Evolutionary conservation across 495 filamentous ascomycete genomes (phyloP).

Genomic region (Thermochaetoides thermophila): DNA sequence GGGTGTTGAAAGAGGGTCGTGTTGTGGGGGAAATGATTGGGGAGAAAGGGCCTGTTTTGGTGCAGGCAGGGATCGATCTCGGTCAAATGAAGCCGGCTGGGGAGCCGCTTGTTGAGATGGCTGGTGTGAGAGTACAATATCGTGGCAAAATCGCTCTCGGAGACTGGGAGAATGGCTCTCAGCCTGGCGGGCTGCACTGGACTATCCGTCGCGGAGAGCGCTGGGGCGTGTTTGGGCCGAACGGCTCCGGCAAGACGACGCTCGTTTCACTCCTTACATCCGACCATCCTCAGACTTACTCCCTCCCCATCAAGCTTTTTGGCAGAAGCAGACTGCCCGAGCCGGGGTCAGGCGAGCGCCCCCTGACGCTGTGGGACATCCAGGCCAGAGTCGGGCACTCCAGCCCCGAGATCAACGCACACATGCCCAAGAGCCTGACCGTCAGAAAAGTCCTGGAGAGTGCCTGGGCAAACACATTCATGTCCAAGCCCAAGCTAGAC

Average conservation of each 20-base stretch:
- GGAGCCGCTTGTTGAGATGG: slow-evolving; percentile 72
- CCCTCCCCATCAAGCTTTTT: slow-evolving; percentile 72
- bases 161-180: slow-evolving; percentile 46
- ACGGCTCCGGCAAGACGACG: slow-evolving; percentile 86
- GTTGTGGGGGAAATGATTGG: slow-evolving; percentile 22
- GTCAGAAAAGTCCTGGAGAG: slow-evolving; percentile 63
- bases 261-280: slow-evolving; percentile 83
- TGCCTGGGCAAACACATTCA: slow-evolving; percentile 81
- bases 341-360: slow-evolving; percentile 44
- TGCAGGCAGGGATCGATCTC: too few relatives aligned
- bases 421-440: slow-evolving; percentile 70
- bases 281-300: slow-evolving; percentile 90
- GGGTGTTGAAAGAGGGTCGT: slow-evolving; percentile 29
- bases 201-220: slow-evolving; percentile 65
- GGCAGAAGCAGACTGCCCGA: slow-evolving; percentile 66
- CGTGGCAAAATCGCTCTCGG: slow-evolving; percentile 62
- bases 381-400: slow-evolving; percentile 83
- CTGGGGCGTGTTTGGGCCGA: slow-evolving; percentile 85
- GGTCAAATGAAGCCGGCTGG: slow-evolving; percentile 13
- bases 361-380: slow-evolving; percentile 81
- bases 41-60: slow-evolving; percentile 6
- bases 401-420: slow-evolving; percentile 81
- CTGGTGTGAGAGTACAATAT: slow-evolving; percentile 66
- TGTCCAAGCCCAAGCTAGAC: slow-evolving; percentile 48
- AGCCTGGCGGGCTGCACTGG: slow-evolving; percentile 58